Evolutionary conservation across 176 grass and related monocot genomes (phyloP).

Genomic region (Musa schizocarpa): DNA sequence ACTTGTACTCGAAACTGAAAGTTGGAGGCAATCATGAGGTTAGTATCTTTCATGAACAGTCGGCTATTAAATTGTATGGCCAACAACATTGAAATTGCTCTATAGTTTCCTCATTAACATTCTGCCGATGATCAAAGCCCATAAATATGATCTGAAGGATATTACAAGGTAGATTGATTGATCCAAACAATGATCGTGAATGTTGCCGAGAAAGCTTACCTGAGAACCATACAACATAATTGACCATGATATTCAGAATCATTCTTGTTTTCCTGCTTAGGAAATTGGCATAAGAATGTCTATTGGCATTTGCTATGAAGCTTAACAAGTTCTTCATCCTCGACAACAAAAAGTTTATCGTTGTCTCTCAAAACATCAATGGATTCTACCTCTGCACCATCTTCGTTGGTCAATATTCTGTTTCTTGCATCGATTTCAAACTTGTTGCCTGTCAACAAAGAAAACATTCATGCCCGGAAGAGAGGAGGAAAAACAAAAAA

Average conservation of each 20-base stretch:
- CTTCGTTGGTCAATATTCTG: constrained; percentile 44
- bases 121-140: no score
- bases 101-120: no score
- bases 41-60: no score
- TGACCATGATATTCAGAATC: not conserved
- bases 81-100: no score
- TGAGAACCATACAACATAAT: not conserved
- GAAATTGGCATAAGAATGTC: not conserved
- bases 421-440: constrained; percentile 30
- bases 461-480: not conserved
- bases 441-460: constrained; percentile 49
- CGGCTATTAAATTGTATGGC: no score
- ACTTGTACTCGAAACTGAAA: no score
- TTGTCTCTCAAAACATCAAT: constrained; percentile 75
- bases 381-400: constrained; percentile 61
- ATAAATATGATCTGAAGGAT: no score
- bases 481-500: not conserved
- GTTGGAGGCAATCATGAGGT: no score
- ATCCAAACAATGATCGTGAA: no score
- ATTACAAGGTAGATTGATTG: no score
- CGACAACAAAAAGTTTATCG: constrained; percentile 65
- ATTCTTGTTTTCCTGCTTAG: not conserved
- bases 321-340: constrained; percentile 24
- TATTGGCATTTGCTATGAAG: constrained; percentile 8
- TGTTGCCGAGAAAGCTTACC: not conserved